Evolutionary conservation across 441 rosid species (phyloP), one percentile per base, ranked within the genome.

Genomic region (Geranium incanum): DNA sequence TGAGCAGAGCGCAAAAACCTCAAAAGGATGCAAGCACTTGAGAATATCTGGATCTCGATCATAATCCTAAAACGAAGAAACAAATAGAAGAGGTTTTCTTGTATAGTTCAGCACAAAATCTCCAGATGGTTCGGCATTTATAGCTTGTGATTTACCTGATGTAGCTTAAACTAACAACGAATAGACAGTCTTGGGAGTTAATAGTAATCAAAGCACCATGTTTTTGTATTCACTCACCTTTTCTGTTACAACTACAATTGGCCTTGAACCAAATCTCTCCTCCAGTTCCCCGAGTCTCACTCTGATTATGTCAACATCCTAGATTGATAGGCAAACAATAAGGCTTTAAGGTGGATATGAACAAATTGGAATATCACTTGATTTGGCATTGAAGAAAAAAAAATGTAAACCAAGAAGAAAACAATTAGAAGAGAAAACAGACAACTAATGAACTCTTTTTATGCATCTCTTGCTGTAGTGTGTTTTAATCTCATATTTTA

Each of bases 11-110:
- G 75, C 90, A 78, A 86, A 73, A 23, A 85, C 86, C 68, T 77
- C 78, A 72, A 28, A 86, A 28, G 91, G 81, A 45, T 69, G 38
- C 70, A 93, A 66, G 75, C 73, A 81, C 75, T 75, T 82, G 68
- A 90, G 80, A 70, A 88, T 81, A 73, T 81, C 84, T 8, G 87
- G 88, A 69, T 89, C 94, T 68, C 98, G 85, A 76, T 87, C 88
- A 70, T 83, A 90, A 79, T 93, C 98, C 98, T 90, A 78, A 21
- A 21, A 70, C 60, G 52, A 66, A 48, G 59, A 66, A 59, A 16
- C 28, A 18, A 6, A 2, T 67, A 36, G 69, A 67, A 37, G 48
- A 11, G 12, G 48, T 13, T 19, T n/a, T 15, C 50, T 16, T 11
- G 50, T 8, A 3, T 7, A 13, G 33, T 5, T 12, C 37, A 5